These are phyloP conservation scores for Coemansia furcata DNA, from an alignment of 192 early-diverging fungal genomes.

Conservation along the genomic window DNA sequence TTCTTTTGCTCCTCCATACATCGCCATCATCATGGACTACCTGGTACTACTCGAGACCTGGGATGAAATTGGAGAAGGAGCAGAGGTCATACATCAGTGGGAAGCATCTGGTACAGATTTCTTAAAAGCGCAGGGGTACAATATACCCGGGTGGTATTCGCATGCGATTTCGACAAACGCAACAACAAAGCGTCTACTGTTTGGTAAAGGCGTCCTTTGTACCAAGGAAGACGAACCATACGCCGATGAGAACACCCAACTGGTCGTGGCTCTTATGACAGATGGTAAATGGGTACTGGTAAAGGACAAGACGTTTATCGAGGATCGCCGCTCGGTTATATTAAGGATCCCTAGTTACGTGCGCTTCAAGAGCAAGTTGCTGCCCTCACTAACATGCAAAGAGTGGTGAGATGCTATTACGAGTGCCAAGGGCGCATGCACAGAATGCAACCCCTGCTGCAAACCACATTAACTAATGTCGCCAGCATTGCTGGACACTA, in stretches of 20 bases:
- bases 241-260: background rate
- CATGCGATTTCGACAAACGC: background rate
- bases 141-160: background rate
- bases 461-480: background rate
- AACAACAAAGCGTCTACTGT: background rate
- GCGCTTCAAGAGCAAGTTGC: background rate
- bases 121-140: background rate
- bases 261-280: background rate
- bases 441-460: background rate
- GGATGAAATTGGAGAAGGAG: background rate
- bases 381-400: background rate
- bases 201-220: background rate
- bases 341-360: background rate
- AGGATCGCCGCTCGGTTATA: background rate
- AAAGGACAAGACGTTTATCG: background rate
- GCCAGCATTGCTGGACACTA: too few relatives aligned
- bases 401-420: background rate
- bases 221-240: background rate
- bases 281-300: background rate
- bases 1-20: background rate
- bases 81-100: background rate
- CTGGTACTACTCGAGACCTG: background rate
- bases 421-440: background rate
- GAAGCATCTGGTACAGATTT: background rate
- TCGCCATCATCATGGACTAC: background rate